phyloP scores from a whole-genome alignment of 352 stramenopile genomes.

The Peronospora belbahrii region DNA sequence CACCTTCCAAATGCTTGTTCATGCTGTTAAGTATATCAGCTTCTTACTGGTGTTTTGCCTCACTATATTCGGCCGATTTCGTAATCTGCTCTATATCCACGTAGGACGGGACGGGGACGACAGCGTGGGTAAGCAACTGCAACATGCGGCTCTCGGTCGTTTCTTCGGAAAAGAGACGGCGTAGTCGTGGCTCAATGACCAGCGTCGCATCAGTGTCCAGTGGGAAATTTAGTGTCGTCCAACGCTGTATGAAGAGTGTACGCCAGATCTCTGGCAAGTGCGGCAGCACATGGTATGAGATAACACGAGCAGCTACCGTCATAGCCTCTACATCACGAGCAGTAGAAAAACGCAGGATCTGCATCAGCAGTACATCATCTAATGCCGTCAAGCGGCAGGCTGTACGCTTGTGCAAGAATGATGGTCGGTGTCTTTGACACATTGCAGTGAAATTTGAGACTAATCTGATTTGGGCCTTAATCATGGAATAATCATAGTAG shows the following conservation, averaged over 20 bases:
- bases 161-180: slow-evolving; percentile 29
- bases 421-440: slow-evolving; percentile 13
- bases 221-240: slow-evolving; percentile 57
- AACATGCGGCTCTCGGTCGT: slow-evolving; percentile 53
- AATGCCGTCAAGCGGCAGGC: slow-evolving; percentile 23
- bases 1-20: too few species aligned
- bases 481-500: too few species aligned
- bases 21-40: background rate
- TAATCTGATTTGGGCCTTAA: too few species aligned
- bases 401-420: slow-evolving; percentile 7
- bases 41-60: slow-evolving; percentile 38
- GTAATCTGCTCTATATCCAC: slow-evolving; percentile 49
- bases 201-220: slow-evolving; percentile 18
- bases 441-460: slow-evolving; percentile 15
- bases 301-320: slow-evolving; percentile 31
- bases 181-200: slow-evolving; percentile 27
- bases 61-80: slow-evolving; percentile 21
- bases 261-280: slow-evolving; percentile 51
- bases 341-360: slow-evolving; percentile 29
- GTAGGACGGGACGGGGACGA: slow-evolving; percentile 57
- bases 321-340: slow-evolving; percentile 48
- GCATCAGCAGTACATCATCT: slow-evolving; percentile 43
- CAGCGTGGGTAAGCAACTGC: slow-evolving; percentile 57
- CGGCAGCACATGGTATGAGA: slow-evolving; percentile 36
- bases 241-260: slow-evolving; percentile 48